Evolutionary conservation across 306 rosid genomes (phyloP), one percentile per base, ranked within the genome.

Genomic region (Aeschynomene evenia): DNA sequence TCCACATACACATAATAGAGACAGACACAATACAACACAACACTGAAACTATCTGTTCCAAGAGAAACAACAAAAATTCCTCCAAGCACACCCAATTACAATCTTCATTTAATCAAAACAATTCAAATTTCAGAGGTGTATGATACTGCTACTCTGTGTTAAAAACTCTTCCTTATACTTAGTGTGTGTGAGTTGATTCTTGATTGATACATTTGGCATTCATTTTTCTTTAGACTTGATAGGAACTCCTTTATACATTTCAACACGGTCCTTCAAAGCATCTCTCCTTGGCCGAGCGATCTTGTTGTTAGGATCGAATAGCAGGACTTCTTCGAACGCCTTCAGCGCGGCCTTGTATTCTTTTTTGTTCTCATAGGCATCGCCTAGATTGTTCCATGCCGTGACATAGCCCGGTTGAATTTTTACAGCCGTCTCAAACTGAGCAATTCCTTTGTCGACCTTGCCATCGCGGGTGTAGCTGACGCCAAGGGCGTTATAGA

Each of bases 341-440:
- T 86, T 90, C 31, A 93, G 85, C 63, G 98, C 96, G n/a, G 84
- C 14, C 68, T 77, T 79, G 51, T 45, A 88, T 31, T 93, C 94
- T 70, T 93, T 93, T 81, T 85, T 86, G 79, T 77, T 84, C 65
- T 93, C 97, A 66, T 82, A 88, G 21, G 98, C 97, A 79, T 93
- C 98, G 3, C 98, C 98, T n/a, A 93, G 94, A 82, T 93, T 90
- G 86, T 93, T 93, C 98, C 98, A 90, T 29, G 98, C 96, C 9
- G 97, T 93, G 74, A 90, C 96, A 77, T 93, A 93, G 36, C 98
- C 97, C 1, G 97, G 97, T 76, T 93, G 97, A 79, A 93, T 81
- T 85, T 85, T 93, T 68, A 93, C 97, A 12, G 98, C 98, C 9
- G 84, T 90, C 83, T 90, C 91, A 21, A 93, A 88, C 75, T 90